Base-by-base conservation (phyloP, 78 protist species). In the Speleostelium caveatum region DNA sequence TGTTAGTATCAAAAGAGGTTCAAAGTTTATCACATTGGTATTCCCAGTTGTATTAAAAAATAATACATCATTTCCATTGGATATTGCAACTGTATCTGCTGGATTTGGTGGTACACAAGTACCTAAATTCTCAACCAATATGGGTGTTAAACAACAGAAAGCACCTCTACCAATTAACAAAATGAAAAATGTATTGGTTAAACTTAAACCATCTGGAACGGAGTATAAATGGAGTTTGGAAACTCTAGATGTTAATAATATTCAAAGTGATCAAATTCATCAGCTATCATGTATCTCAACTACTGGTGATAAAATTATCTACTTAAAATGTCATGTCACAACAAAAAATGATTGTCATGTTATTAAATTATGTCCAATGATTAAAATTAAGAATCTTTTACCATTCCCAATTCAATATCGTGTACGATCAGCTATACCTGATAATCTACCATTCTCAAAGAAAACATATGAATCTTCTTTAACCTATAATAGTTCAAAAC, bases 331-430 rank as follows among this genome's bases (percentile, higher is more conserved):
- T 41, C 59, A 8, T 62, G 16, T 83, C 14, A 39, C 51, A 16
- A 35, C 38, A 32, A 67, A 83, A 61, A 22, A 60, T 33, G 73
- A 63, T 19, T 83, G 79, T 53, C 21, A 42, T 4, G 69, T 69
- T 24, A 56, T 83, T 12, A 67, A 42, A 32, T 42, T 83, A 39
- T 69, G 72, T 30, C 71, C 66, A 38, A 83, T 83, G 91, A 21
- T 69, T 3, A 83, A 69, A n/a, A 51, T 83, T 1, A 83, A 67
- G 62, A 83, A 83, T 33, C 36, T 83, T 17, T 3, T 83, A 28
- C 91, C 91, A 21, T 69, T 49, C 38, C 91, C 91, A 67, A 83
- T 83, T 69, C 32, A 30, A 30, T 83, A 68, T 35, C 24, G 14
- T 19, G n/a, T 83, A 30, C 45, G 28, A 26, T 35, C 89, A 3